Conservation (phyloP, 1,284 basidiomycete genomes). For the Pisolithus thermaeus region DNA sequence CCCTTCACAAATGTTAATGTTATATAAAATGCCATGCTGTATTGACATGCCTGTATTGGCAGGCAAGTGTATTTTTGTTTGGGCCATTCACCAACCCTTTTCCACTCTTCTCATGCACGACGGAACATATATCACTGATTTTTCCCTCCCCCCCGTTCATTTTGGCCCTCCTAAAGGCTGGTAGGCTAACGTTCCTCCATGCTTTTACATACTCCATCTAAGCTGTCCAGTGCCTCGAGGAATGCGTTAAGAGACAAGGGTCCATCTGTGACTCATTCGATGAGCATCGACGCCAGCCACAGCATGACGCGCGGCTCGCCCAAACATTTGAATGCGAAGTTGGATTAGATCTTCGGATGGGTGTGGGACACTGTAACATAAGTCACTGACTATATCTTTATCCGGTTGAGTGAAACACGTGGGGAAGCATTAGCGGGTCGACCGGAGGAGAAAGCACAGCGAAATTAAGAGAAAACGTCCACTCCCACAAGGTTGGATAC, state of each 20-base stretch:
- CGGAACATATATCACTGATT: conserved; percentile 32
- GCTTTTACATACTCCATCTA: conserved; percentile 68
- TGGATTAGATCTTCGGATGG: conserved; percentile 97
- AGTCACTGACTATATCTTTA: conserved; percentile 1
- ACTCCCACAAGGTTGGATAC: too few species aligned
- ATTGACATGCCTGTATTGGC: not conserved
- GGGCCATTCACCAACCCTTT: not conserved
- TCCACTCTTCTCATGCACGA: not conserved
- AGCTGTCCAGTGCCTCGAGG: conserved; percentile 64
- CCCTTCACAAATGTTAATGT: not conserved
- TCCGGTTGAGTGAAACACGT: not conserved
- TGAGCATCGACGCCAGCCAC: conserved; percentile 2
- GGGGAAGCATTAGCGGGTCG: not conserved
- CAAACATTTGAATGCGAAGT: conserved; percentile 97
- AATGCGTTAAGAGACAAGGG: conserved; percentile 77
- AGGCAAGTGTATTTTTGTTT: not conserved
- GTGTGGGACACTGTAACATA: conserved; percentile 73
- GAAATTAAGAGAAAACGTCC: too few species aligned
- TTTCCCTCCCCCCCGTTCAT: conserved; percentile 63
- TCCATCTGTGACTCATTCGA: conserved; percentile 46
- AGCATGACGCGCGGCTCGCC: conserved; percentile 37
- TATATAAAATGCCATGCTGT: not conserved
- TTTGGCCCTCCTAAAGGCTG: conserved; percentile 49
- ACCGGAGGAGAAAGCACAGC: conserved; percentile 9
- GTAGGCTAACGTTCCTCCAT: conserved; percentile 61